These are phyloP conservation scores for Rhynchosporium graminicola DNA, from an alignment of 2,329 filamentous ascomycete genomes.

Conservation along the genomic window DNA sequence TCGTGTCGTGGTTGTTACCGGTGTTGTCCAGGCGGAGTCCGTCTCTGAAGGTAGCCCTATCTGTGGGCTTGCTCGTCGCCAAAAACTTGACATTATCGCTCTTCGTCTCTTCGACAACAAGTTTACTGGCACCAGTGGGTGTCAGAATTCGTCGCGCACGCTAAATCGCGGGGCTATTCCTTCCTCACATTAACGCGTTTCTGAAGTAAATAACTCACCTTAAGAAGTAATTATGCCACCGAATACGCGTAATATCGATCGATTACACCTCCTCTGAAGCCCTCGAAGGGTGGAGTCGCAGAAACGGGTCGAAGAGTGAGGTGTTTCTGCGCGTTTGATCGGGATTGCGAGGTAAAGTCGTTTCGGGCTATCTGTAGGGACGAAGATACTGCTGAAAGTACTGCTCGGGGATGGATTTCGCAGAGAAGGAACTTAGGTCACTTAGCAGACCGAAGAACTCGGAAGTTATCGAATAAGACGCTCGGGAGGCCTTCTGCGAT, in stretches of 20 bases:
- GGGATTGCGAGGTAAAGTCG: not conserved
- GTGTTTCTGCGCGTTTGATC: slow-evolving; percentile 2
- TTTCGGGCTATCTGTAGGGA: not conserved
- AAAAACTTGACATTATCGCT: too few species aligned
- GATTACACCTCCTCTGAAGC: not conserved
- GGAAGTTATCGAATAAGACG: not conserved
- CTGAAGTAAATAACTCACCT: not conserved
- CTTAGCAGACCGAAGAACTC: not conserved
- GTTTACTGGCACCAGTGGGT: too few species aligned
- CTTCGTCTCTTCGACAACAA: too few species aligned
- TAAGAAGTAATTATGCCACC: not conserved
- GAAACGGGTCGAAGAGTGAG: not conserved
- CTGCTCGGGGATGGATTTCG: not conserved
- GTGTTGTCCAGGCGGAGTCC: too few species aligned
- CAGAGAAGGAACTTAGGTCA: not conserved
- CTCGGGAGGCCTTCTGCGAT: not conserved
- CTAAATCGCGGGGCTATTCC: too few species aligned
- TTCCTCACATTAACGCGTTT: too few species aligned
- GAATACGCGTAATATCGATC: not conserved
- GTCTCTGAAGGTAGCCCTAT: too few species aligned
- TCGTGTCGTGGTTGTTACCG: too few species aligned
- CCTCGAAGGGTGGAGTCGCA: not conserved
- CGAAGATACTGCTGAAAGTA: not conserved
- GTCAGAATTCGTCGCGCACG: too few species aligned
- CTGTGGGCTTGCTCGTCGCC: too few species aligned